Percentiles rank a stretch among this genome's conserved stretches.
Conservation (phyloP, 306 rosid species). For the Dryas drummondii region DNA sequence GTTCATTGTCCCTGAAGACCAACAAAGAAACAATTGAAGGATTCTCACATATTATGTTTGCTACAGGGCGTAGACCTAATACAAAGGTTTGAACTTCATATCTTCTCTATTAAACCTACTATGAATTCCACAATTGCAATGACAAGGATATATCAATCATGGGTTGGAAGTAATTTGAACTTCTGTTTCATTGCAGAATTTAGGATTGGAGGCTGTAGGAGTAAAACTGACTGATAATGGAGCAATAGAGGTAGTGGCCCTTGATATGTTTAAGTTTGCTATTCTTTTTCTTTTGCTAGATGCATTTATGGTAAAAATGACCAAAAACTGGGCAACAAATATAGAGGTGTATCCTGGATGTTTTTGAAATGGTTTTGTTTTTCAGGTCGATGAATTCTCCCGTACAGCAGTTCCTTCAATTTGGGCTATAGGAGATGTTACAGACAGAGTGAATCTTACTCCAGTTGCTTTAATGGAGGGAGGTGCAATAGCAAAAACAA, state of each 20-base stretch:
- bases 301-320: neutral
- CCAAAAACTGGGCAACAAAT: neutral
- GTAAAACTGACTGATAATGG: conserved; percentile 70
- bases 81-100: conserved; percentile 56
- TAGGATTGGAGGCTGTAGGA: conserved; percentile 92
- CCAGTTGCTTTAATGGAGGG: conserved; percentile 99
- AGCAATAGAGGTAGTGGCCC: conserved; percentile 72
- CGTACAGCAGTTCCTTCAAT: conserved; percentile 87
- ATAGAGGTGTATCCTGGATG: neutral
- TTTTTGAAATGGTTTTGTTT: neutral
- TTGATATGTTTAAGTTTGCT: conserved; percentile 21
- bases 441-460: conserved; percentile 88
- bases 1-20: conserved; percentile 85
- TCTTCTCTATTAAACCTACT: conserved; percentile 14
- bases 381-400: conserved; percentile 93
- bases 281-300: neutral
- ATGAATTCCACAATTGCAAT: conserved; percentile 14
- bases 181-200: conserved; percentile 52
- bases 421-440: conserved; percentile 98
- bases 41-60: conserved; percentile 92
- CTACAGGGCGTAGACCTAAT: conserved; percentile 95
- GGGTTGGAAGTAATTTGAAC: conserved; percentile 25
- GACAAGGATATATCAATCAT: neutral
- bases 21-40: conserved; percentile 80
- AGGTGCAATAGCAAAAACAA: conserved; percentile 71